Evolutionary conservation across 1,284 basidiomycete genomes (phyloP), one percentile per base, ranked within the genome.

Genomic region (Pseudozyma hubeiensis): DNA sequence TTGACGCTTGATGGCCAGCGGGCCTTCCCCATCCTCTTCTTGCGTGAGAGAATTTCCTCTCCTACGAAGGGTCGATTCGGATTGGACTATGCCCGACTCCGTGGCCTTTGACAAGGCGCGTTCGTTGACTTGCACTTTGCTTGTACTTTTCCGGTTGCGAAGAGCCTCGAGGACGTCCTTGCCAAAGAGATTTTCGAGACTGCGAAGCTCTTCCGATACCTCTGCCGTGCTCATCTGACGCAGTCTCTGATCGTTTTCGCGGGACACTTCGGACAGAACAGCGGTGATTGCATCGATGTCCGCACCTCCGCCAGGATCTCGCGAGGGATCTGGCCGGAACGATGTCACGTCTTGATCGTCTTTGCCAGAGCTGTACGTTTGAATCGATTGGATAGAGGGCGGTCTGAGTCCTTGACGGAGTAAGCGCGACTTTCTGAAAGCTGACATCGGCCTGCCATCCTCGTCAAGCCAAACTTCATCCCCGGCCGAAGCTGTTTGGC

Each of bases 1-100:
- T 37, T 90, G 90, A 34, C 87, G 87, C 46, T 92, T 90, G 73
- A 96, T 94, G 72, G 91, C 88, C 81, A 93, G 92, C 6, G 93
- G 90, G 0, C 90, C 90, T 6, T 91, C 92, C 79, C 91, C 90
- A 62, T 91, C 90, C 5, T 87, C 86, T 33, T 88, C 37, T 48
- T 44, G 29, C 34, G 60, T 33, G 46, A 56, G 17, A 50, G 39
- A 8, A 48, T 29, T 44, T 30, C 30, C 16, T 60, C 30, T 51
- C n/a, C 33, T 64, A 34, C 50, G 37, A 17, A 49, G 33, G 45
- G 44, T 43, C 52, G 78, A 81, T 30, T n/a, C 88, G 75, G 9
- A 86, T 86, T 29, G 86, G 81, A 9, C 84, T 84, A 53, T 24
- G 13, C 24, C 88, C 88, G 46, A 30, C 11, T 53, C n/a, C 19